Percentiles rank a stretch among this genome's conserved stretches.
phyloP scores from a whole-genome alignment of 179 eudicot genomes.

The Sideroxylon spinosum region DNA sequence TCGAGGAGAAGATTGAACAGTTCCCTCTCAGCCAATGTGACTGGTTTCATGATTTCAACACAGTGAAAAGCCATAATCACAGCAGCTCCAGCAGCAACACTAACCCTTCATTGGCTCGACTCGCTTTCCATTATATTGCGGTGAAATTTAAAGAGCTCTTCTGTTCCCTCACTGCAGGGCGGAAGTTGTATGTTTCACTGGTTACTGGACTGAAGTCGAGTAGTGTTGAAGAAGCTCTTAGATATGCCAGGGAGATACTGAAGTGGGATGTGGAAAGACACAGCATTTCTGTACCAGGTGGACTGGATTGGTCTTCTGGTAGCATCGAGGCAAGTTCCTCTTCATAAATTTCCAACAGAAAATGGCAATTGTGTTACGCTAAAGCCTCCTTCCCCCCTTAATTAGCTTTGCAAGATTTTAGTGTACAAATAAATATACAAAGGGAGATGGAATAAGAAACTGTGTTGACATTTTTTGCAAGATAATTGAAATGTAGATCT shows the following conservation, averaged over 20 bases:
- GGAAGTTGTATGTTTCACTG: conserved; percentile 59
- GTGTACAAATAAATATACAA: not conserved
- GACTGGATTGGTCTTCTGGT: conserved; percentile 37
- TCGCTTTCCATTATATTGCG: conserved; percentile 72
- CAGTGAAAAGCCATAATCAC: conserved; percentile 52
- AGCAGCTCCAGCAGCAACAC: conserved; percentile 27
- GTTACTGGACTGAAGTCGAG: conserved; percentile 61
- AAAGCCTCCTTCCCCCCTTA: not conserved
- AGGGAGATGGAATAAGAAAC: not conserved
- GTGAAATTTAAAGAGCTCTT: conserved; percentile 66
- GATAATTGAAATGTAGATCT: too few relatives aligned
- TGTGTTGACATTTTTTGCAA: too few relatives aligned
- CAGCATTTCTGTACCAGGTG: conserved; percentile 19
- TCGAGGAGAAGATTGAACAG: conserved; percentile 68
- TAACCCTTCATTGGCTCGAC: conserved; percentile 60
- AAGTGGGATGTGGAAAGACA: conserved; percentile 76
- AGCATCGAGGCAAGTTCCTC: conserved; percentile 49
- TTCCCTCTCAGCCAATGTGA: conserved; percentile 61
- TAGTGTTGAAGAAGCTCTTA: conserved; percentile 62
- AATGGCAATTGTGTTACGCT: not conserved
- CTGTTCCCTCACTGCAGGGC: conserved; percentile 41
- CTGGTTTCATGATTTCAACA: conserved; percentile 82
- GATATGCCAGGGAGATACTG: conserved; percentile 61
- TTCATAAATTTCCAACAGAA: conserved; percentile 6
- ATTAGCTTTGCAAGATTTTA: not conserved